Percentiles rank a stretch among this genome's conserved stretches.
Evolutionary conservation across 495 filamentous ascomycete genomes (phyloP).

Genomic region (Hypoxylon perforatum): DNA sequence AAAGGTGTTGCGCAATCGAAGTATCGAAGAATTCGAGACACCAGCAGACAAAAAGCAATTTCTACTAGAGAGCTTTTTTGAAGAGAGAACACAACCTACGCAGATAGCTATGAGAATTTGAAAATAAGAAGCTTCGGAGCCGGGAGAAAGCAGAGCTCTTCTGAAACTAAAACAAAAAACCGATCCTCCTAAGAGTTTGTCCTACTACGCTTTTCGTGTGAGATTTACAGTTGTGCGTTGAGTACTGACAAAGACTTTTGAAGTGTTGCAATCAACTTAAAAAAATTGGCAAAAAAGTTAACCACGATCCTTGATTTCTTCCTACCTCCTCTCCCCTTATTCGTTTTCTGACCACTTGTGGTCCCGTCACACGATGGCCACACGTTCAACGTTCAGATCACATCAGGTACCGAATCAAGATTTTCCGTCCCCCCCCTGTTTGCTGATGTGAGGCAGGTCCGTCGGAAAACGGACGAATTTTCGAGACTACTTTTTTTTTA

Average conservation of each 20-base stretch:
- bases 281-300: constrained; percentile 12
- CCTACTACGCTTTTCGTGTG: constrained; percentile 17
- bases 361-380: constrained; percentile 20
- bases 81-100: constrained; percentile 42
- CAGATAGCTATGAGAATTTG: constrained; percentile 49
- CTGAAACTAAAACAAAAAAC: too few species aligned
- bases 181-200: constrained; percentile 16
- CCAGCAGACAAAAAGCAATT: constrained; percentile 25
- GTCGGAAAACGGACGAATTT: not conserved
- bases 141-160: constrained; percentile 22
- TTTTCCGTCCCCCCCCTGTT: constrained; percentile 26
- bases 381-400: constrained; percentile 8
- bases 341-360: too few species aligned
- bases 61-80: constrained; percentile 39
- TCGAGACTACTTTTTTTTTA: not conserved
- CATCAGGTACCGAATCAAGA: constrained; percentile 32
- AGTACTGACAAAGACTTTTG: constrained; percentile 32
- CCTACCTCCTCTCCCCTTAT: not conserved
- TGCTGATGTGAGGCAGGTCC: constrained; percentile 44
- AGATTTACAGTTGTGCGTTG: constrained; percentile 16
- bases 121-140: constrained; percentile 43
- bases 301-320: not conserved
- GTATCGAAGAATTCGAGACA: constrained; percentile 40
- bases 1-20: constrained; percentile 46
- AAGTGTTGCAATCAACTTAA: constrained; percentile 19